These are phyloP conservation scores for Boletus subluridellus DNA, from an alignment of 1,284 basidiomycete species.

Conservation along the genomic window DNA sequence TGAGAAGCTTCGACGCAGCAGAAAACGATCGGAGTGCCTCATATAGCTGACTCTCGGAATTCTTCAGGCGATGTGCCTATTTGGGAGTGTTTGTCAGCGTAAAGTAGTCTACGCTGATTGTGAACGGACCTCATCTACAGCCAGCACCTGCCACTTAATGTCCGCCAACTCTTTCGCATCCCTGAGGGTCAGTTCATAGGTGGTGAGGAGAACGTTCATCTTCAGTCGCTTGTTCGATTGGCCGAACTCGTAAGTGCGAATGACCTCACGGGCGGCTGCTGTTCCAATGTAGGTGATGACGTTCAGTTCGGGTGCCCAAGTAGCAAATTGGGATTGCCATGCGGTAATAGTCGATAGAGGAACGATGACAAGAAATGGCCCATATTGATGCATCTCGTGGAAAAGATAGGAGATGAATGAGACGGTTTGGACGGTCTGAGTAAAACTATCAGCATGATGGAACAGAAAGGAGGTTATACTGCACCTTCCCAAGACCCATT, in stretches of 20 bases:
- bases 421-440: constrained; percentile 91
- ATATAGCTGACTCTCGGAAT: constrained; percentile 95
- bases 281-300: constrained; percentile 97
- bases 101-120: background rate
- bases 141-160: constrained; percentile 96
- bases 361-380: constrained; percentile 97
- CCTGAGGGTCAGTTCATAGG: constrained; percentile 94
- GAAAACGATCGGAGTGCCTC: constrained; percentile 90
- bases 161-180: constrained; percentile 86
- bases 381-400: constrained; percentile 91
- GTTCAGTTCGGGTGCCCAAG: constrained; percentile 97
- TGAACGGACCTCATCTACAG: constrained; percentile 84
- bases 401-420: constrained; percentile 94
- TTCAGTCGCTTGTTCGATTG: constrained; percentile 82
- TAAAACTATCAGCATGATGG: constrained; percentile 13
- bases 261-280: constrained; percentile 83
- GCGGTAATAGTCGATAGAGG: constrained; percentile 97
- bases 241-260: constrained; percentile 91
- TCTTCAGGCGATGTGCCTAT: constrained; percentile 95
- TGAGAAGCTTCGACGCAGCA: constrained; percentile 89
- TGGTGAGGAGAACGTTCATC: constrained; percentile 97
- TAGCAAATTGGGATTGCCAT: constrained; percentile 94
- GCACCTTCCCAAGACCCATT: constrained; percentile 97
- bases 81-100: constrained; percentile 9
- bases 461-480: background rate